These are phyloP conservation scores for Davidsoniella eucalypti DNA, from an alignment of 2,329 filamentous ascomycete species.

Conservation along the genomic window DNA sequence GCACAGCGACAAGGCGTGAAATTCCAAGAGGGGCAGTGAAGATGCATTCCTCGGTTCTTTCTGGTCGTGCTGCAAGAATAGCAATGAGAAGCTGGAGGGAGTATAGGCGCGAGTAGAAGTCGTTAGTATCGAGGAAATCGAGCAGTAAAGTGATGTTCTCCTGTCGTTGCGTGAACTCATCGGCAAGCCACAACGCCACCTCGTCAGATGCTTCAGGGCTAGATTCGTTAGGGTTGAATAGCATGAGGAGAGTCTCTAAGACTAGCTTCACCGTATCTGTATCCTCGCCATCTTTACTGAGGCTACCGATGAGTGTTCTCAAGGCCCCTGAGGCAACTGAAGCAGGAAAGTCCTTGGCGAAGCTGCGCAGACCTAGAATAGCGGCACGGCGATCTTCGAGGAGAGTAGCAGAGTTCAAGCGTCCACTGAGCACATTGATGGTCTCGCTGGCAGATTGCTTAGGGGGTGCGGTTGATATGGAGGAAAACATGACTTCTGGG, in stretches of 20 bases:
- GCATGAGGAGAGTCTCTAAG: conserved; percentile 84
- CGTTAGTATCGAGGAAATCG: conserved; percentile 69
- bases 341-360: conserved; percentile 90
- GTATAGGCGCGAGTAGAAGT: conserved; percentile 86
- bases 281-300: conserved; percentile 81
- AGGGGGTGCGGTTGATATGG: conserved; percentile 58
- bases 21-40: conserved; percentile 79
- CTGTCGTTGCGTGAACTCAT: conserved; percentile 95
- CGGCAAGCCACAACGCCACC: conserved; percentile 86
- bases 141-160: conserved; percentile 88
- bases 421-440: conserved; percentile 75
- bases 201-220: conserved; percentile 92
- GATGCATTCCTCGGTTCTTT: conserved; percentile 88
- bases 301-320: conserved; percentile 66
- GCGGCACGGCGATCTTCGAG: conserved; percentile 89
- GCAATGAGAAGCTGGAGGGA: conserved; percentile 76
- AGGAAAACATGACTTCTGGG: conserved; percentile 34
- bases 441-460: conserved; percentile 94
- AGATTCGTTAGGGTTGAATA: conserved; percentile 56
- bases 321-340: conserved; percentile 90
- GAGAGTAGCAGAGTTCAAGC: conserved; percentile 75
- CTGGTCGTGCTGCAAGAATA: conserved; percentile 69
- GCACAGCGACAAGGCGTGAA: conserved; percentile 62
- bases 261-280: conserved; percentile 92
- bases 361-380: conserved; percentile 83